Evolutionary conservation across 108 stramenopile species (phyloP), one percentile per base, ranked within the genome.

Genomic region (Cyclotella distinguenda): DNA sequence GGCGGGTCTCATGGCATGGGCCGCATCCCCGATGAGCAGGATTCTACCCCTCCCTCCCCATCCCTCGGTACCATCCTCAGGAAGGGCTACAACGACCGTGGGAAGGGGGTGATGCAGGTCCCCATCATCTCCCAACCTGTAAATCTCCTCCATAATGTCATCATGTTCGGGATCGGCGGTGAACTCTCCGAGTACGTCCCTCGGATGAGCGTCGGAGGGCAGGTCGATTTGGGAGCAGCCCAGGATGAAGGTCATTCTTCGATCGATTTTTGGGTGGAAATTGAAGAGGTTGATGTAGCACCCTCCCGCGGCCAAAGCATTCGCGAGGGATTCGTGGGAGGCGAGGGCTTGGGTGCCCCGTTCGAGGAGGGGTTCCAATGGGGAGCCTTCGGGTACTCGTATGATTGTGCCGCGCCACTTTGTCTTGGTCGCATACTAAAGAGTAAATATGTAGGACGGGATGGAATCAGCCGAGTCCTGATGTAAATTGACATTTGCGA

Each of bases 31-130:
- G 11, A 78, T 18, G 10, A 78, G 18, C 16, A 69, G 48, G 25
- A 66, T 36, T 32, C 77, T 54, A 8, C 64, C 64, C 43, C 30
- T 66, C 19, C 77, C 77, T 16, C 77, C 69, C 69, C 77, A 71
- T 6, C 75, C 66, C 6, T 47, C 28, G 1, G 10, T 39, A 12
- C 47, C 35, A 44, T 38, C 45, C 25, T 30, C 59, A 31, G 58
- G 46, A 11, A 60, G 60, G 4, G 48, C 59, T 22, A 70, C 32
- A 1, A 51, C 60, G 22, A 39, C 38, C 34, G 3, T 25, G 12
- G 47, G 18, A 13, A 34, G 40, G 9, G 47, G 45, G 9, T 22
- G 23, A 2, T 40, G 9, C 21, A 60, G 12, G 8, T 49, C 38
- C 38, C 18, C 7, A 0, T 33, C 58, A 50, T 23, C 33, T 21